A percentile compares a stretch with the other conserved stretches of the same genome.
Evolutionary conservation across 805 yeast species (phyloP).

Genomic region (Saccharomycopsis sp.): DNA sequence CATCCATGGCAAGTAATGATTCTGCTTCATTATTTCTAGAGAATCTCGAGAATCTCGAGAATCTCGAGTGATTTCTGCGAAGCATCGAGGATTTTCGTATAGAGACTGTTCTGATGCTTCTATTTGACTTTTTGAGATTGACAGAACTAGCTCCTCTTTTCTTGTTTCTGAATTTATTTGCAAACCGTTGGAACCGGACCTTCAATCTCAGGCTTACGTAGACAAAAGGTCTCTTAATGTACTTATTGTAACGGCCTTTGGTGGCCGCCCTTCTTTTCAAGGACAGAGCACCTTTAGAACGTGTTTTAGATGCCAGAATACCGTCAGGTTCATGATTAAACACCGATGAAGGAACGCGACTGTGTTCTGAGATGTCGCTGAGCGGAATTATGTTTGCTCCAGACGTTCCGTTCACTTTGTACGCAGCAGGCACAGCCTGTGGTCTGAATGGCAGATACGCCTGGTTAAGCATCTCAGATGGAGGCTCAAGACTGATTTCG

Average conservation of each 20-base stretch:
- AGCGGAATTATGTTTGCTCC: not conserved
- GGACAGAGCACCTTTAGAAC: not conserved
- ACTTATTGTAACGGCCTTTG: not conserved
- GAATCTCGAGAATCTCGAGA: not conserved
- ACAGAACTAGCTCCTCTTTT: not conserved
- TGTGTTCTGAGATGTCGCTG: not conserved
- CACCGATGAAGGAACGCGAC: not conserved
- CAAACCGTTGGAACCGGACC: not conserved
- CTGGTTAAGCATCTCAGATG: not conserved
- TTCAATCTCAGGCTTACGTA: not conserved
- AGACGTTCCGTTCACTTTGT: not conserved
- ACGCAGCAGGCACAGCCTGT: not conserved
- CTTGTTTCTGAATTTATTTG: not conserved
- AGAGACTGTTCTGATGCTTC: not conserved
- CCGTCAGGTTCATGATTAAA: not conserved
- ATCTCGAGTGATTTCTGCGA: not conserved
- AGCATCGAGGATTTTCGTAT: not conserved
- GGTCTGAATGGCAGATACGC: not conserved
- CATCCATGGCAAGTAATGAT: constrained; percentile 1
- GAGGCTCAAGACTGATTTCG: not conserved
- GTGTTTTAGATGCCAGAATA: not conserved
- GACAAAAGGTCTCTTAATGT: not conserved
- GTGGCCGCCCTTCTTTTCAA: not conserved
- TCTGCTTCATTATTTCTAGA: not conserved
- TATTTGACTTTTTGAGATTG: not conserved